Evolutionary conservation across 495 filamentous ascomycete genomes (phyloP).

Genomic region (Podospora conica): DNA sequence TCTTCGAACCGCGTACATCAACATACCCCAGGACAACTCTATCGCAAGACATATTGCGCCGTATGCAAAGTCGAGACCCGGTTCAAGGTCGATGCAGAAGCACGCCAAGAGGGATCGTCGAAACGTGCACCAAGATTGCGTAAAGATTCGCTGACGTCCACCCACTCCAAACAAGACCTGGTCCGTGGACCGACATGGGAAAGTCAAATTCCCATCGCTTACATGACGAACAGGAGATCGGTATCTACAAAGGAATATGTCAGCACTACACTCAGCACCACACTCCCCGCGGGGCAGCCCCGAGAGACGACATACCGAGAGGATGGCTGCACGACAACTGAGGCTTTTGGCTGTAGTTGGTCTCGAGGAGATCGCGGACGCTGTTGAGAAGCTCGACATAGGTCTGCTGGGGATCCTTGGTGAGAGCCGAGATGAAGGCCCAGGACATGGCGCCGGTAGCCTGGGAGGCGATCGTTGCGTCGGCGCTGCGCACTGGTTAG

Average conservation of each 20-base stretch:
- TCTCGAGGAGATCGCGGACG: constrained; percentile 79
- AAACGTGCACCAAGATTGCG: background rate
- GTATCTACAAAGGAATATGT: constrained; percentile 28
- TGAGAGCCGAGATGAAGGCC: constrained; percentile 85
- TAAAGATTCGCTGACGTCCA: background rate
- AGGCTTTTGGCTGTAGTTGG: constrained; percentile 91
- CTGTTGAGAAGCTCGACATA: constrained; percentile 91
- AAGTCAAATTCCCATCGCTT: constrained; percentile 4
- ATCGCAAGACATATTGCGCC: too few species aligned
- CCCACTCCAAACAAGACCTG: background rate
- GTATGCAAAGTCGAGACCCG: background rate
- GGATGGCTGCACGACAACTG: constrained; percentile 96
- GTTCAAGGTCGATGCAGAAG: background rate
- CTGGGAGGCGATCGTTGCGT: constrained; percentile 61
- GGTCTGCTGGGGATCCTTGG: constrained; percentile 92
- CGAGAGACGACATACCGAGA: constrained; percentile 56
- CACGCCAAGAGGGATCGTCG: background rate
- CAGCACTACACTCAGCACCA: constrained; percentile 3
- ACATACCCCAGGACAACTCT: too few species aligned
- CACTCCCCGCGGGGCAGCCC: constrained; percentile 6
- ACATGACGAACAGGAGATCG: constrained; percentile 45
- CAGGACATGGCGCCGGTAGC: constrained; percentile 97
- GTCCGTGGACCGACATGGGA: background rate
- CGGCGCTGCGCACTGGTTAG: constrained; percentile 41
- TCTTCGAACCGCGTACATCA: background rate